Conservation (phyloP, 331 rosid genomes). For the Prunus yedoensis region DNA sequence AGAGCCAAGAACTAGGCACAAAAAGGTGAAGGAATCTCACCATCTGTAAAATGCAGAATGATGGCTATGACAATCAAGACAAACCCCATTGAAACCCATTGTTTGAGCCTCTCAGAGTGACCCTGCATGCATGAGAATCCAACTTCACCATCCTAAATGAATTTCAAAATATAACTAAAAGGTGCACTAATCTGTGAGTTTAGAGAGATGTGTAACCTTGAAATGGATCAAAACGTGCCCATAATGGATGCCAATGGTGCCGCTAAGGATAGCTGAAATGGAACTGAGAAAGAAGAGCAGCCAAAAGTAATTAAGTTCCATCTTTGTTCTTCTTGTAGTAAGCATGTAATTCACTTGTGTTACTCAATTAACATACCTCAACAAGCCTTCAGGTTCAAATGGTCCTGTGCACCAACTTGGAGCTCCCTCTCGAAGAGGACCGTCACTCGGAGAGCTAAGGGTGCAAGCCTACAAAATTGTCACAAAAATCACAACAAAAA, state of each 20-base stretch:
- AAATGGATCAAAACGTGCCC: constrained; percentile 88
- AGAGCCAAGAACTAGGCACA: neutral
- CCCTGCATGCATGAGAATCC: constrained; percentile 37
- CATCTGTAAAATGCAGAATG: constrained; percentile 76
- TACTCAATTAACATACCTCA: constrained; percentile 43
- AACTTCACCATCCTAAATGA: neutral
- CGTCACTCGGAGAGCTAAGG: constrained; percentile 45
- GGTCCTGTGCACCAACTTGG: constrained; percentile 86
- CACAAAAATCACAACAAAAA: neutral
- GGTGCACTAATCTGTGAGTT: neutral
- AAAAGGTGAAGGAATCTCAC: constrained; percentile 31
- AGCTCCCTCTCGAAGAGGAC: constrained; percentile 52
- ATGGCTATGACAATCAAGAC: constrained; percentile 56
- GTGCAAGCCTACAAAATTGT: constrained; percentile 62
- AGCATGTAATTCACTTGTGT: too few species aligned
- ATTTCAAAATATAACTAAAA: constrained; percentile 7
- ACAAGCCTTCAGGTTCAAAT: constrained; percentile 85
- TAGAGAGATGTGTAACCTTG: constrained; percentile 45
- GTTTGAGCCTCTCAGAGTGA: constrained; percentile 80
- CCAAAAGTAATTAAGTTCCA: neutral
- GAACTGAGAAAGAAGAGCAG: constrained; percentile 46
- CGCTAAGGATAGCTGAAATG: constrained; percentile 73
- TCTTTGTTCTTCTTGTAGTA: too few species aligned
- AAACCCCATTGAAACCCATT: constrained; percentile 74
- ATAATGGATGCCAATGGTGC: constrained; percentile 83